Evolutionary conservation across 495 filamentous ascomycete genomes (phyloP), one percentile per base, ranked within the genome.

Genomic region (Daldinia decipiens): DNA sequence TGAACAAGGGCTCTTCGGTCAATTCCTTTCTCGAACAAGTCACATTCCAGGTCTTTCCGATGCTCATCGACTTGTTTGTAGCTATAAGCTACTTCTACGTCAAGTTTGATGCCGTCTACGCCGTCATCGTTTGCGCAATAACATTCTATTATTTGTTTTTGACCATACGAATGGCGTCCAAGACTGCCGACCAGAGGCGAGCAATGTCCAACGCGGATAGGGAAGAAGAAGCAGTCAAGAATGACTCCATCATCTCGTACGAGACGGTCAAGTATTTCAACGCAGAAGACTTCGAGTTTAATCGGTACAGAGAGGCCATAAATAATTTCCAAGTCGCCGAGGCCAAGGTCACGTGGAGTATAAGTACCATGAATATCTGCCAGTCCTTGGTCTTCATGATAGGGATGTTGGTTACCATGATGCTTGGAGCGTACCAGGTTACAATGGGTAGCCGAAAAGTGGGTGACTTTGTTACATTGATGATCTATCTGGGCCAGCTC

Each of bases 201-300:
- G 88, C 95, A 71, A 97, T 98, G 92, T 93, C 93, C 60, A 98
- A 97, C 74, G 91, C 93, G 13, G 92, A 93, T 62, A 87, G 96
- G 56, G 93, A 97, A 79, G 93, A 98, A 81, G 95, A 97, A 75
- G 96, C 95, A 3, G 94, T 98, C 57, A 98, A 98, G 82, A 98
- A 98, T 72, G 96, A 99, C 76, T 98, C 95, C 0, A 96, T 99
- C 87, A 89, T 94, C 38, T 95, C 94, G 11, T 99, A 98, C 77
- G 95, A 99, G 79, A 98, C 95, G 26, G 95, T 99, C 74, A 98
- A 99, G 78, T 98, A 98, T 76, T 99, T 99, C 85, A 98, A 98
- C 75, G 95, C 95, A 2, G 95, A 99, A 76, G 84, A 88, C 6
- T 97, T 94, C 78, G 95, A 99, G 74, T 98, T 97, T 78, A 87